Evolutionary conservation across 1,284 basidiomycete genomes (phyloP).

Genomic region (Wolfiporia cocos): DNA sequence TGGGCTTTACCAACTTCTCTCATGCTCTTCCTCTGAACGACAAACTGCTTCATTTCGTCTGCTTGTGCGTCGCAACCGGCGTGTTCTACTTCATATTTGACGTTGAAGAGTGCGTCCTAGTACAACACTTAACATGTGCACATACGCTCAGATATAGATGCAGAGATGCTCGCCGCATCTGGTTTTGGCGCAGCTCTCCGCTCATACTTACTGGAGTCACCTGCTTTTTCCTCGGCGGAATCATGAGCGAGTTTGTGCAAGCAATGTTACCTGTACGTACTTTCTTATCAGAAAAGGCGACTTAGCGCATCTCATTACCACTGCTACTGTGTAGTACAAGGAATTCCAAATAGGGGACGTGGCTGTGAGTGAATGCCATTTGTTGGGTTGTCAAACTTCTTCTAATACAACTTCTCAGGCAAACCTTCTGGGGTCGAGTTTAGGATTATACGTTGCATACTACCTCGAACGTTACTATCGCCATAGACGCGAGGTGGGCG

Average conservation of each 20-base stretch:
- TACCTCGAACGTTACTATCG: constrained; percentile 71
- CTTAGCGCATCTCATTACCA: background rate
- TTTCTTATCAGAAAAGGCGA: constrained; percentile 8
- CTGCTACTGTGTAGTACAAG: constrained; percentile 49
- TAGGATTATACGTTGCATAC: constrained; percentile 67
- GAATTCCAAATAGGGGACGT: constrained; percentile 77
- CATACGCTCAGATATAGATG: background rate
- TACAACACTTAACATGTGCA: background rate
- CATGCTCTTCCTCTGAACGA: constrained; percentile 68
- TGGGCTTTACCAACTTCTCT: constrained; percentile 70
- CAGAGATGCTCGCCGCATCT: constrained; percentile 69
- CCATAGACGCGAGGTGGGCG: constrained; percentile 72
- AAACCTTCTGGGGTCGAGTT: constrained; percentile 72
- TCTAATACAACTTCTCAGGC: constrained; percentile 42
- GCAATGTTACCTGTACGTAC: constrained; percentile 71
- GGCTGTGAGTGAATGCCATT: constrained; percentile 39
- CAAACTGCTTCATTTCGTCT: constrained; percentile 82
- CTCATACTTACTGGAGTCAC: constrained; percentile 62
- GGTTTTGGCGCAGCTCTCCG: constrained; percentile 79
- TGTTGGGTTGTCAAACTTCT: constrained; percentile 4
- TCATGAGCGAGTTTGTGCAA: constrained; percentile 85
- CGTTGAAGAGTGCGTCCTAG: constrained; percentile 65
- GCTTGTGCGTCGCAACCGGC: constrained; percentile 71
- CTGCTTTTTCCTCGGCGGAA: constrained; percentile 76
- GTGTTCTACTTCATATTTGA: constrained; percentile 87